Evolutionary conservation across 225 moss, liverwort and hornwort species (phyloP).

Genomic region (Lunularia cruciata): DNA sequence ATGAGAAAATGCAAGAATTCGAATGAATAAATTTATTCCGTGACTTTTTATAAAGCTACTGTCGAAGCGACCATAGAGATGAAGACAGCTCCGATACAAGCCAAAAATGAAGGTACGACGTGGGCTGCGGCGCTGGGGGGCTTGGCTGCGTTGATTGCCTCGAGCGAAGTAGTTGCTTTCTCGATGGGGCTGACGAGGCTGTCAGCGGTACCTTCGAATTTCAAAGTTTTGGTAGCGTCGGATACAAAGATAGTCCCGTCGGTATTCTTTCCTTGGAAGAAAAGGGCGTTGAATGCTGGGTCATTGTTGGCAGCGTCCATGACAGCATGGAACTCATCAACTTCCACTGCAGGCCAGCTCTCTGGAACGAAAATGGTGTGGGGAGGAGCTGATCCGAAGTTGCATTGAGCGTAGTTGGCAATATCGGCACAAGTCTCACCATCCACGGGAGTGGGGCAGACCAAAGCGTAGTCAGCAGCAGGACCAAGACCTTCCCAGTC

Average conservation of each 20-base stretch:
- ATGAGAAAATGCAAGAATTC: too few relatives aligned
- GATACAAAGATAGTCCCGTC: slow-evolving; percentile 35
- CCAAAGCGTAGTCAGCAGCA: slow-evolving; percentile 25
- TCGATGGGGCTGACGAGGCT: slow-evolving; percentile 26
- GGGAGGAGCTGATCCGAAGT: slow-evolving; percentile 51
- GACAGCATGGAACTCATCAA: slow-evolving; percentile 26
- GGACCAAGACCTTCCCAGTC: slow-evolving; percentile 40
- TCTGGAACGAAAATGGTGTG: slow-evolving; percentile 37
- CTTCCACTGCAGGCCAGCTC: slow-evolving; percentile 20
- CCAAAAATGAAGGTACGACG: background rate
- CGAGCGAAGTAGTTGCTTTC: background rate
- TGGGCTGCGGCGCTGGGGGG: background rate
- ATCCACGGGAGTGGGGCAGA: slow-evolving; percentile 31
- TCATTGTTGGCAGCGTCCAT: slow-evolving; percentile 44
- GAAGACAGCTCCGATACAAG: background rate
- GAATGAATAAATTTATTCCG: too few relatives aligned
- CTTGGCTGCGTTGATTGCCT: slow-evolving; percentile 1
- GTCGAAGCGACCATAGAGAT: background rate
- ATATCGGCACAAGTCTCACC: slow-evolving; percentile 30
- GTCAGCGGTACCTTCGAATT: slow-evolving; percentile 33
- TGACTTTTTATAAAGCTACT: background rate
- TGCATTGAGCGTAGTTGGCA: slow-evolving; percentile 37
- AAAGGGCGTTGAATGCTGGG: slow-evolving; percentile 29
- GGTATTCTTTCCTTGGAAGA: slow-evolving; percentile 46
- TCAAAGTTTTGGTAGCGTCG: slow-evolving; percentile 46